Conservation (phyloP, 345 rosid genomes). For the Bruguiera parviflora region DNA sequence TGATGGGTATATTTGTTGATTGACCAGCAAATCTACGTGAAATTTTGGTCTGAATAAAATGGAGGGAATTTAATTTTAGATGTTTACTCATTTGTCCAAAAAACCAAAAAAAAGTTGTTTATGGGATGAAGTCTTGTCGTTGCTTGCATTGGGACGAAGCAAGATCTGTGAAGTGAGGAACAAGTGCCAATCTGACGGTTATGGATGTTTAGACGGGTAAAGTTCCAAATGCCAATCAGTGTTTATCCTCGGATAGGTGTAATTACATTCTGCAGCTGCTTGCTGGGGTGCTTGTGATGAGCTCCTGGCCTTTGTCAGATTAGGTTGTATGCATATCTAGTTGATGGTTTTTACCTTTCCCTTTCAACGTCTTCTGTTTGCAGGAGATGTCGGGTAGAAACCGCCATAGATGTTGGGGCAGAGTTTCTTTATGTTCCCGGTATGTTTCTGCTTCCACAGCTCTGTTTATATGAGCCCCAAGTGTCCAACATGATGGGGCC, state of each 20-base stretch:
- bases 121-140: too few species aligned
- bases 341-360: conserved; percentile 11
- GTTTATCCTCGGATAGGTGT: background rate
- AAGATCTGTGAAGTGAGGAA: background rate
- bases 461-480: background rate
- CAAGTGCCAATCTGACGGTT: background rate
- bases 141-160: too few species aligned
- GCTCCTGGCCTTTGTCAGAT: background rate
- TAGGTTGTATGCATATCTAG: background rate
- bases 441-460: conserved; percentile 10
- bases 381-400: conserved; percentile 24
- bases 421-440: conserved; percentile 16
- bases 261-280: background rate
- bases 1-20: background rate
- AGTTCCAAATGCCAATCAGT: too few species aligned
- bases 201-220: background rate
- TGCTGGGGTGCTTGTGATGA: background rate
- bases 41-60: too few species aligned
- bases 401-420: conserved; percentile 7
- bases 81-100: too few species aligned
- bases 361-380: conserved; percentile 24
- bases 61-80: too few species aligned
- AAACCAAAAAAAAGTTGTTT: too few species aligned
- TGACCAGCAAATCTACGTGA: background rate
- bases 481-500: background rate